Base-by-base conservation (phyloP, 805 yeast genomes). In the Candida methanosorbosa region DNA sequence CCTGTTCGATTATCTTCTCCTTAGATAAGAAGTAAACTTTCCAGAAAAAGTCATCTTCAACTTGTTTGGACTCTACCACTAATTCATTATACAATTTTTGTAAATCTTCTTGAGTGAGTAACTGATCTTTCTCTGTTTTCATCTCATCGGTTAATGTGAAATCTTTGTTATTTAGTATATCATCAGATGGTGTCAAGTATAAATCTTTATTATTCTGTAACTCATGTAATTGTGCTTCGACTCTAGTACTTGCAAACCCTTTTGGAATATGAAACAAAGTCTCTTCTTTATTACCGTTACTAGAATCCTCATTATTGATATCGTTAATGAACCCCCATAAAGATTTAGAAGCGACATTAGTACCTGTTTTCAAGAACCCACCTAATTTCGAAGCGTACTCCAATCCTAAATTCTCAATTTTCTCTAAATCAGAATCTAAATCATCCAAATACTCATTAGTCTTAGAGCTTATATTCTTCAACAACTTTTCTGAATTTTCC, bases 21-120 rank as follows among this genome's bases (percentile, higher is more conserved):
- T 69, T 72, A 48, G 70, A 62, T 35, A 59, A 64, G 56, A 75
- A 81, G 57, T 84, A 87, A 23, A 78, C 67, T 30, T 63, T 59
- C 97, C 97, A 88, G 55, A 88, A 88, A 31, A 63, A 63, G 18
- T 68, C 61, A 46, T 78, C 81, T 72, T 48, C 19, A 25, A 79
- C 56, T 44, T 69, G 54, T 15, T 11, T 15, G 6, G 28, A 29
- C 7, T 66, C 70, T 0, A 95, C 94, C 2, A 87, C 94, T 7
- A 86, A 52, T 20, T 61, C 59, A 36, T 74, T 71, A 74, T 75
- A 74, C 27, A 82, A 56, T 22, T 59, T 59, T 18, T 74, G 70
- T 4, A 72, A 65, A 43, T 75, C 68, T 34, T 59, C 50, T 15
- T 61, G 56, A 34, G 81, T 56, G 29, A 77, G 61, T n/a, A 30